Evolutionary conservation across 768 basidiomycete species (phyloP).

Genomic region (Tephrocybe sp.): DNA sequence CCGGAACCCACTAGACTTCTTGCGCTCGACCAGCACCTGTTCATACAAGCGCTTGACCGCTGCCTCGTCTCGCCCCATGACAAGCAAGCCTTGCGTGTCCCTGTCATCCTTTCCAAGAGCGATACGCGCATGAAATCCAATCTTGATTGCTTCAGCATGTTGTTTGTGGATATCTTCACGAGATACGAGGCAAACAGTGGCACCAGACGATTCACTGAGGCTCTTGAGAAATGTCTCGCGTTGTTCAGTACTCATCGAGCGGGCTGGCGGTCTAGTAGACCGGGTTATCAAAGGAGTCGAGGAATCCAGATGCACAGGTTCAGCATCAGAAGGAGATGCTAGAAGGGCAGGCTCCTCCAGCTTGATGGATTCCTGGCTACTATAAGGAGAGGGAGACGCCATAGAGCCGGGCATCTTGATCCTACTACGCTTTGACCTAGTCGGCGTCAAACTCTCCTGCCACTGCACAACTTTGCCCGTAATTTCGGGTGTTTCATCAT

Average conservation of each 20-base stretch:
- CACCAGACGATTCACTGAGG: constrained; percentile 41
- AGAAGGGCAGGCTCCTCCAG: constrained; percentile 3
- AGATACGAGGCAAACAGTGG: constrained; percentile 50
- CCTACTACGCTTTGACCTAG: constrained; percentile 21
- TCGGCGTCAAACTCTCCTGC: constrained; percentile 30
- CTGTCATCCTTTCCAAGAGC: constrained; percentile 34
- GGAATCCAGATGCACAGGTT: neutral
- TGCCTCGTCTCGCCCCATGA: constrained; percentile 52
- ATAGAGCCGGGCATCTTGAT: constrained; percentile 58
- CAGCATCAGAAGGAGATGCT: neutral
- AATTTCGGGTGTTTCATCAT: constrained; percentile 26
- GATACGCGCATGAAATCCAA: constrained; percentile 44
- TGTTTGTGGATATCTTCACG: constrained; percentile 43
- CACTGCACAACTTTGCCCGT: constrained; percentile 34
- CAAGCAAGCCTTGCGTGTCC: constrained; percentile 43
- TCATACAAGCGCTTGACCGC: constrained; percentile 42
- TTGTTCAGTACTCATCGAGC: constrained; percentile 53
- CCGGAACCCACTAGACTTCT: constrained; percentile 27
- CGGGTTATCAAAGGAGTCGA: constrained; percentile 13
- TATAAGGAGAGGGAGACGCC: constrained; percentile 46
- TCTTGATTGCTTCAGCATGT: constrained; percentile 36
- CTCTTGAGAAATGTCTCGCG: constrained; percentile 50
- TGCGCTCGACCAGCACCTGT: constrained; percentile 30
- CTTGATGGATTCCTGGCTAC: constrained; percentile 28
- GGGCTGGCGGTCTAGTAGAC: constrained; percentile 30